Base-by-base conservation (phyloP, 192 early-diverging fungal species). In the Backusella australiensis region DNA sequence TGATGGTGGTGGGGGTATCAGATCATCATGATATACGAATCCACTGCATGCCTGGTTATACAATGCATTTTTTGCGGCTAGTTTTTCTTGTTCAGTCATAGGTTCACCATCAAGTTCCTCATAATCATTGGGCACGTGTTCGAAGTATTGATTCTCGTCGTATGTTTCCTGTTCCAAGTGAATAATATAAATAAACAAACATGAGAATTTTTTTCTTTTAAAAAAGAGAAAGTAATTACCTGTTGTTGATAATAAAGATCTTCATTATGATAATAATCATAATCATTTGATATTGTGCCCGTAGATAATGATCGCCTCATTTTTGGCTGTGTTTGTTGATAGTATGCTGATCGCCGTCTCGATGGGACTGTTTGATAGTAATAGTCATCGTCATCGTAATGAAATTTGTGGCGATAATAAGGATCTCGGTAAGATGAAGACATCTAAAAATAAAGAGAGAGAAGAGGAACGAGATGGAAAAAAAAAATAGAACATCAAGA, bases 131-230 rank as follows among this genome's bases (percentile, higher is more conserved):
- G 56, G 26, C 56, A 63, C 56, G 56, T 63, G 56, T 63, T 63
- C 56, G 12, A 29, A 63, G 56, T 12, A 63, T 63, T 63, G 56
- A 63, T 63, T 63, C 23, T 3, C 26, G 56, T 63, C 56, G 56
- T 63, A 63, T 29, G 26, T 63, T 63, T 63, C 56, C 56, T 63
- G 56, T 63, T 63, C 56, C 21, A 63, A 63, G 56, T 63, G 12
- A 29, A 63, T 11, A 63, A 63, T 23, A 14, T 29, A 63, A 63
- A 26, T 63, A 63, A 63, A 63, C 56, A 63, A 63, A 63, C 56
- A 63, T 63, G 56, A 63, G 56, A 63, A 63, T 23, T 39, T 39
- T 39, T 39, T 39, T 39, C 2, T 39, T 39, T 39, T 21, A 12
- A 26, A 53, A 53, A 53, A 53, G n/a, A 53, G 52, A 53, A 26